These are phyloP conservation scores for Trichoderma gracile DNA, from an alignment of 2,329 filamentous ascomycete genomes.

Conservation along the genomic window DNA sequence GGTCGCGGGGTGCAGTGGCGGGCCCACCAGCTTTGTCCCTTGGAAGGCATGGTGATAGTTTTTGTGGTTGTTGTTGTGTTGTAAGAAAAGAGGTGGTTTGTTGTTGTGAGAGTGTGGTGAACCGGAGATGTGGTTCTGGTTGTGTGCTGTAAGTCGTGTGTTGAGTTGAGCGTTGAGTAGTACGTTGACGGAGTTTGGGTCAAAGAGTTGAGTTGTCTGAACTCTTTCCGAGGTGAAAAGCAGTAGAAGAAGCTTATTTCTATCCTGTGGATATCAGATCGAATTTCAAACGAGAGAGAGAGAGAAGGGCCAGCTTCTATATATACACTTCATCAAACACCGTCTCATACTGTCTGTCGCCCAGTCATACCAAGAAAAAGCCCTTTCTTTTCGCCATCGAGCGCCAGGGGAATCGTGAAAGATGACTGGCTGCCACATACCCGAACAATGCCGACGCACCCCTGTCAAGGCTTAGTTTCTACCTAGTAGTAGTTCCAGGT, in stretches of 20 bases:
- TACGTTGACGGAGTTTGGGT: not conserved
- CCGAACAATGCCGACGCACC: conserved; percentile 14
- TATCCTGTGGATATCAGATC: not conserved
- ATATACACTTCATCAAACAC: not conserved
- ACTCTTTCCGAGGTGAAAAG: not conserved
- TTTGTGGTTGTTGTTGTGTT: not conserved
- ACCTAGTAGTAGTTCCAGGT: not conserved
- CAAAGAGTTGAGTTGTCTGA: not conserved
- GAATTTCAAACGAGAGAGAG: not conserved
- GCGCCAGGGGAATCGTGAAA: not conserved
- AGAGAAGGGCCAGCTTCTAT: not conserved
- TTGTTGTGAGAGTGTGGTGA: not conserved
- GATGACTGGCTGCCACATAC: conserved; percentile 12
- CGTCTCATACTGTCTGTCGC: not conserved
- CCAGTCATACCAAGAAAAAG: not conserved
- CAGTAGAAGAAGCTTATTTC: conserved; percentile 1
- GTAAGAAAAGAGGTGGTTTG: conserved; percentile 1
- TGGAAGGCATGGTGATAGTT: conserved; percentile 36
- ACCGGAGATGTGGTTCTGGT: too few species aligned
- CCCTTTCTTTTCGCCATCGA: not conserved
- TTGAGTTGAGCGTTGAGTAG: not conserved
- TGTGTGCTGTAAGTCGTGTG: not conserved
- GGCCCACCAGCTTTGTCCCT: conserved; percentile 42
- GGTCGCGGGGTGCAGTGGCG: conserved; percentile 45
- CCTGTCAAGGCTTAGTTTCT: not conserved